Base-by-base conservation (phyloP, 495 filamentous ascomycete species). In the Talaromyces proteolyticus region DNA sequence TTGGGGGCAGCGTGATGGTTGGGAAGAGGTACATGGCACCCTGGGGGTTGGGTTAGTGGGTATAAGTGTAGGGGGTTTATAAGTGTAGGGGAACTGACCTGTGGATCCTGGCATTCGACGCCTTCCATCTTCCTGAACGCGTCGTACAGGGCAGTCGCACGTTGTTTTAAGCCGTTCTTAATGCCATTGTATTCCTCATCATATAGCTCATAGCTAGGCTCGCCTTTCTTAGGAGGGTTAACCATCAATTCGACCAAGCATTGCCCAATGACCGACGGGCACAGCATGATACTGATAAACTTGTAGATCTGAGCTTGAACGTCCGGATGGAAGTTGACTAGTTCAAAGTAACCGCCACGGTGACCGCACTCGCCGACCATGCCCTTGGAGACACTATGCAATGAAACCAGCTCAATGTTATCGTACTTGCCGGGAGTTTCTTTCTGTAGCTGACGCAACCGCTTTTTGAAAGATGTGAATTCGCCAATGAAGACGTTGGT, bases 21-120 rank as follows among this genome's bases (percentile, higher is more conserved):
- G 93, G 93, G 82, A 96, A 98, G 57, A 98, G 86, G 74, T 98
- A 98, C 93, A 98, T 98, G 55, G 85, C 80, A 21, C 93, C 93
- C 79, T 95, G 69, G 14, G 11, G 7, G 26, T 22, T 44, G 36
- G 40, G 39, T 38, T 36, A 50, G 17, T 22, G 26, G 22, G 6
- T 42, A 47, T n/a, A n/a, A n/a, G n/a, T n/a, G n/a, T n/a, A n/a
- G n/a, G n/a, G n/a, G n/a, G n/a, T n/a, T n/a, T n/a, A n/a, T n/a
- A n/a, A n/a, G n/a, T n/a, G n/a, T n/a, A 29, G 16, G 21, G 21
- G 6, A 41, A 38, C 18, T 12, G 17, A 51, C 49, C 63, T 82
- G 78, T 26, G 93, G 93, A 40, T 79, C 70, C 60, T 91, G 86
- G 70, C 89, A 94, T 58, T 87, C 80, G 37, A 97, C 94, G 41